phyloP scores from a whole-genome alignment of 805 yeast species.

The Metschnikowia sp. region DNA sequence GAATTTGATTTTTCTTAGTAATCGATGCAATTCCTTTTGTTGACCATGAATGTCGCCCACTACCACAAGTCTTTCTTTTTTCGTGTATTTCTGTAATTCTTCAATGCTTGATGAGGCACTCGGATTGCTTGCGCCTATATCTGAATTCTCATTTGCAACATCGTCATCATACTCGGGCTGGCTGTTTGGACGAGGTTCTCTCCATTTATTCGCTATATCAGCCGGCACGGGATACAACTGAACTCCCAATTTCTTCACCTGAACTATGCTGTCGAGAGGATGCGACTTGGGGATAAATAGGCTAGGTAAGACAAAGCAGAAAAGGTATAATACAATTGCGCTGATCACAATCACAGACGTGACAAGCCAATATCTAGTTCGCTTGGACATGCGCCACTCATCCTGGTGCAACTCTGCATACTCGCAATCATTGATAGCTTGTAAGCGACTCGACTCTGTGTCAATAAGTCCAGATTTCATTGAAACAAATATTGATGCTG shows the following conservation, averaged over 20 bases:
- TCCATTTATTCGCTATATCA: slow-evolving; percentile 1
- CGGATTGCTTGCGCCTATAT: too few species aligned
- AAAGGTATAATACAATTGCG: slow-evolving; percentile 23
- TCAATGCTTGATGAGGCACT: too few species aligned
- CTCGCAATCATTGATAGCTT: slow-evolving; percentile 2
- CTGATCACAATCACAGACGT: slow-evolving; percentile 7
- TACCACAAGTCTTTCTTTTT: slow-evolving; percentile 50
- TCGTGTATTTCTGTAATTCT: too few species aligned
- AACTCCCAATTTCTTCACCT: slow-evolving; percentile 24
- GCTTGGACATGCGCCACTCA: slow-evolving; percentile 7
- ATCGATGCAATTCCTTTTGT: slow-evolving; percentile 47
- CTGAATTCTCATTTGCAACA: too few species aligned
- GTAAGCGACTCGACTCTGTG: not conserved
- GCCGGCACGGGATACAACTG: slow-evolving; percentile 25
- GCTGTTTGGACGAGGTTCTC: not conserved
- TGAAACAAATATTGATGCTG: too few species aligned
- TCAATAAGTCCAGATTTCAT: not conserved
- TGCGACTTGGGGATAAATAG: slow-evolving; percentile 33
- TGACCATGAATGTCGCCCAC: slow-evolving; percentile 92
- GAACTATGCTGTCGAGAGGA: slow-evolving; percentile 23
- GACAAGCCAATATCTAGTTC: slow-evolving; percentile 6
- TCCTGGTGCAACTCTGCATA: slow-evolving; percentile 11
- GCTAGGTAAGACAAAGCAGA: slow-evolving; percentile 32
- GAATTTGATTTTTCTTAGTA: slow-evolving; percentile 50
- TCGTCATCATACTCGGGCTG: too few species aligned